Evolutionary conservation across 306 rosid genomes (phyloP).

Genomic region (Ceratonia siliqua): DNA sequence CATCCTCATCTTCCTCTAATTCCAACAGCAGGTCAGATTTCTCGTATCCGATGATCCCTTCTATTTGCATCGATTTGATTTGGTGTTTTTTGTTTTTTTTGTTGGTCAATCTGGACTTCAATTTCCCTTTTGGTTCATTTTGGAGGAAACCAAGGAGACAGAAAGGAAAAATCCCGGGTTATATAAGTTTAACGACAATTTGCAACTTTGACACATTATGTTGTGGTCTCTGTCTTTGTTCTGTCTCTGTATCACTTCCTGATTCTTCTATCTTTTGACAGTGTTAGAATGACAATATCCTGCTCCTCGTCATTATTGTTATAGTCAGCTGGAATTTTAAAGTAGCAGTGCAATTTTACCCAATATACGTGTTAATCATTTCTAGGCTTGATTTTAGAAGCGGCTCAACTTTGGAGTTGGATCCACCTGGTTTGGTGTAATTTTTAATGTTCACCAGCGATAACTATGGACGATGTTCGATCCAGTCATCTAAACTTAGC

Average conservation of each 20-base stretch:
- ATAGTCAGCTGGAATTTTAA: slow-evolving; percentile 7
- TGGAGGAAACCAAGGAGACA: neutral
- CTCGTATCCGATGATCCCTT: neutral
- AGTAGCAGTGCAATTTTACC: neutral
- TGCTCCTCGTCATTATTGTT: neutral
- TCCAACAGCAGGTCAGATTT: slow-evolving; percentile 43
- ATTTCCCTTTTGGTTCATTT: slow-evolving; percentile 3
- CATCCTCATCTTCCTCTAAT: slow-evolving; percentile 37
- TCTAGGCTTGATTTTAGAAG: slow-evolving; percentile 6
- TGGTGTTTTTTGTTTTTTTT: neutral
- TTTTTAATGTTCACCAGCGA: neutral
- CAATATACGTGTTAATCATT: neutral
- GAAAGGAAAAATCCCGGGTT: neutral
- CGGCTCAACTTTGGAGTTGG: slow-evolving; percentile 5
- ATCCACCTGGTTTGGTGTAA: slow-evolving; percentile 5
- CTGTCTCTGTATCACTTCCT: neutral
- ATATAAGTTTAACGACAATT: neutral
- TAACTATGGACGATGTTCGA: neutral
- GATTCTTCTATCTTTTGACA: neutral
- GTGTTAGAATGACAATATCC: neutral
- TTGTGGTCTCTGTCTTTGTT: neutral
- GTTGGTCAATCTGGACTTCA: slow-evolving; percentile 6
- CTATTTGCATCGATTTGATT: neutral
- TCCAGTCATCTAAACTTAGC: neutral
- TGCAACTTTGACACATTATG: slow-evolving; percentile 4